Evolutionary conservation across 345 rosid genomes (phyloP).

Genomic region (Syzygium jambos): DNA sequence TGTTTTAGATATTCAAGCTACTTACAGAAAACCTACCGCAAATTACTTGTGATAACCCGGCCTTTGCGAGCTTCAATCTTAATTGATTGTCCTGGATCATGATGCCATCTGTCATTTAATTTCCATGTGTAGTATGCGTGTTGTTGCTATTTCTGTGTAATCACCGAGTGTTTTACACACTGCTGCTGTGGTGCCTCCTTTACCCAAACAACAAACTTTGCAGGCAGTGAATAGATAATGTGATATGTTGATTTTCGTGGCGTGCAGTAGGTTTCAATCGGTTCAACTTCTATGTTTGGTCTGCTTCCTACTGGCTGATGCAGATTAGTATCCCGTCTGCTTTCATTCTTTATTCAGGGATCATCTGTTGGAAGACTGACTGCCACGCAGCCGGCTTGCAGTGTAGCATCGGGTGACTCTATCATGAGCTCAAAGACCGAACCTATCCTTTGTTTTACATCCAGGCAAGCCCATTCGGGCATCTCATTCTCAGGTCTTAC

Average conservation of each 20-base stretch:
- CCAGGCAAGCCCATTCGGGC: slow-evolving; percentile 50
- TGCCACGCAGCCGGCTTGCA: slow-evolving; percentile 48
- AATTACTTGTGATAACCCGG: not conserved
- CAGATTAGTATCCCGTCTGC: not conserved
- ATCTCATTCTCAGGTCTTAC: slow-evolving; percentile 90
- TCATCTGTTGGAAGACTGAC: slow-evolving; percentile 42
- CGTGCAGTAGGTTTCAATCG: not conserved
- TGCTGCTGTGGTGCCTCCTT: not conserved
- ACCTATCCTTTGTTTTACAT: slow-evolving; percentile 52
- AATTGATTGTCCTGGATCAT: not conserved
- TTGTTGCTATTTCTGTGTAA: not conserved
- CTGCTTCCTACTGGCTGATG: not conserved
- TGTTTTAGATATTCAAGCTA: not conserved
- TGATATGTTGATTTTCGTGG: not conserved
- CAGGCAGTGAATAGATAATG: not conserved
- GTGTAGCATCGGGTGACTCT: slow-evolving; percentile 82
- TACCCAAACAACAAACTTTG: not conserved
- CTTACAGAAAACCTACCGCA: not conserved
- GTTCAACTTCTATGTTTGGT: not conserved
- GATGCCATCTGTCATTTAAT: not conserved
- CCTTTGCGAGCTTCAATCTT: not conserved
- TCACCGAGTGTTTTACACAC: not conserved
- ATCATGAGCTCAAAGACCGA: slow-evolving; percentile 87
- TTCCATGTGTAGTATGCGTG: not conserved
- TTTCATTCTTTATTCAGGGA: slow-evolving; percentile 22